Conservation (phyloP, 345 rosid species). For the Luvunga scandens region DNA sequence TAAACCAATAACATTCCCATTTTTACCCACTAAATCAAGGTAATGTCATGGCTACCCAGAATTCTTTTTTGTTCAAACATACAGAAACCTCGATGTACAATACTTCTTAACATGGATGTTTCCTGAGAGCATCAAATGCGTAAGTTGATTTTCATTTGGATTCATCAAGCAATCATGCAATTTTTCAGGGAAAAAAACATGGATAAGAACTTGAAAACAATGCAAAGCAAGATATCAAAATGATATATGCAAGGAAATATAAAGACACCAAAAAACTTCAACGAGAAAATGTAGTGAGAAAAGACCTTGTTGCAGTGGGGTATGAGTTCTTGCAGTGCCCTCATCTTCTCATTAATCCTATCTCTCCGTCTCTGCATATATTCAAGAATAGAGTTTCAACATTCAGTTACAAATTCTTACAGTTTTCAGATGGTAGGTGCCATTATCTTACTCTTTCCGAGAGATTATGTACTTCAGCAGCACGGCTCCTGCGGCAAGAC, state of each 20-base stretch:
- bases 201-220: neutral
- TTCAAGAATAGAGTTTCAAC: neutral
- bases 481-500: conserved; percentile 51
- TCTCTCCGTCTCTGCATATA: conserved; percentile 72
- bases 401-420: conserved; percentile 1
- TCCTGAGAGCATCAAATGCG: neutral
- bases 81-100: neutral
- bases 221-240: neutral
- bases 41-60: neutral
- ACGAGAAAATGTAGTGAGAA: neutral
- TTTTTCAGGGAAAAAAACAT: neutral
- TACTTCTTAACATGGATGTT: neutral
- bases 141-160: neutral
- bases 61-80: neutral
- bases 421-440: neutral
- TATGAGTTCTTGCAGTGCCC: conserved; percentile 80
- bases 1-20: neutral
- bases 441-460: conserved; percentile 56
- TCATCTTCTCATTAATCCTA: conserved; percentile 90
- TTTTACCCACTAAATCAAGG: neutral
- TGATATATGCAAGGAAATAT: neutral
- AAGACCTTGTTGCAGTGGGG: conserved; percentile 87
- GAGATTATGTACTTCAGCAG: conserved; percentile 75
- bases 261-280: neutral
- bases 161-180: neutral